Percentiles rank a stretch among this genome's conserved stretches.
These are phyloP conservation scores for Cryphonectria parasitica DNA, from an alignment of 2,329 filamentous ascomycete genomes.

Conservation along the genomic window DNA sequence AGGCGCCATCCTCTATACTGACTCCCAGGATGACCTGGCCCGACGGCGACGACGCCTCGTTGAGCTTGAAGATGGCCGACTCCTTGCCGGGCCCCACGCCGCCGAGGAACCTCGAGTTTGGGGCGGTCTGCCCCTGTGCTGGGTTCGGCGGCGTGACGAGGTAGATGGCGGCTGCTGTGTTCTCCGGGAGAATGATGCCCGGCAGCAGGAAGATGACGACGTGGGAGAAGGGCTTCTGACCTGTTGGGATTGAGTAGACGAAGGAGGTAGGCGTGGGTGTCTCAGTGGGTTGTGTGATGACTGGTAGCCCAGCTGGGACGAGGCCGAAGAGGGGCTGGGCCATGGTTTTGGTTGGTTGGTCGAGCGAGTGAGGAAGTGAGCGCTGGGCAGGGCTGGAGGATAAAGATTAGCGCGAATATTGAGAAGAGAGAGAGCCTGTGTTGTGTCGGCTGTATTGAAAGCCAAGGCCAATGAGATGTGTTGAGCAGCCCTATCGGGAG, in stretches of 20 bases:
- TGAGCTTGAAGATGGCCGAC: slow-evolving; percentile 86
- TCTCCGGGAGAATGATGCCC: slow-evolving; percentile 70
- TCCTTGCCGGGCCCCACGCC: slow-evolving; percentile 89
- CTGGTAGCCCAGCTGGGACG: slow-evolving; percentile 62
- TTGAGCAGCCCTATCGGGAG: not conserved
- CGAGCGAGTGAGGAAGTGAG: not conserved
- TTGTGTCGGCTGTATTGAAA: no score
- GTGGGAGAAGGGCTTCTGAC: slow-evolving; percentile 69
- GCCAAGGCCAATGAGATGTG: not conserved
- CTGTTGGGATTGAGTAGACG: slow-evolving; percentile 54
- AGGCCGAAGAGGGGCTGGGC: slow-evolving; percentile 59
- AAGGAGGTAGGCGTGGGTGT: slow-evolving; percentile 58
- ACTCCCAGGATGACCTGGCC: slow-evolving; percentile 77
- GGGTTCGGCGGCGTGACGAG: slow-evolving; percentile 58
- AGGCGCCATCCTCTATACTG: slow-evolving; percentile 74
- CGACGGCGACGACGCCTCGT: slow-evolving; percentile 34
- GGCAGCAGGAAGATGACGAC: slow-evolving; percentile 90
- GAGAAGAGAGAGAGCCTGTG: not conserved
- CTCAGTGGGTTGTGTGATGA: slow-evolving; percentile 59
- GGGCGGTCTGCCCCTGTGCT: slow-evolving; percentile 43
- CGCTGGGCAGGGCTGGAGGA: not conserved
- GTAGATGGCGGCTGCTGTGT: slow-evolving; percentile 88
- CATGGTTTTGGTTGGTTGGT: slow-evolving; percentile 37
- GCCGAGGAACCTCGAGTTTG: slow-evolving; percentile 82
- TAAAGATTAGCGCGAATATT: not conserved